Percentiles rank a stretch among this genome's conserved stretches.
These are phyloP conservation scores for Aspergillus jensenii DNA, from an alignment of 2,329 filamentous ascomycete genomes.

Conservation along the genomic window DNA sequence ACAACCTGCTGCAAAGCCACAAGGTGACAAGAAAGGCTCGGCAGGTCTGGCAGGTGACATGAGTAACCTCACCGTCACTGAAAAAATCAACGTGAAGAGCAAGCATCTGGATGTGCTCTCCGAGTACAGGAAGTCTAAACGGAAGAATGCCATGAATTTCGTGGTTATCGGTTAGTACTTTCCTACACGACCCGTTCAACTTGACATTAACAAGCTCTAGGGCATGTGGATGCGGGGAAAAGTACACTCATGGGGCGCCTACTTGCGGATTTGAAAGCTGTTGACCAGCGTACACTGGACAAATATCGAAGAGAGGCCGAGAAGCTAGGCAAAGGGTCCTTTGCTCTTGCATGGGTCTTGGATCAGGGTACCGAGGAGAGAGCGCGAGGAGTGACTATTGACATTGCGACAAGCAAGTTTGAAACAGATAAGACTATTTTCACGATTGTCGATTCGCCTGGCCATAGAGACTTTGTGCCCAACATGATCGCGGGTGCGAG, in stretches of 20 bases:
- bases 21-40: constrained; percentile 42
- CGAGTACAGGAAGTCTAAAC: constrained; percentile 72
- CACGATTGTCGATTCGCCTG: constrained; percentile 92
- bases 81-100: constrained; percentile 56
- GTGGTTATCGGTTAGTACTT: constrained; percentile 78
- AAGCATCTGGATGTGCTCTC: constrained; percentile 83
- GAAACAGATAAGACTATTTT: constrained; percentile 84
- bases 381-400: constrained; percentile 87
- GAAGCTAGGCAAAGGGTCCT: constrained; percentile 89
- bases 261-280: constrained; percentile 80
- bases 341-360: constrained; percentile 94
- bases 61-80: constrained; percentile 50
- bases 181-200: background rate
- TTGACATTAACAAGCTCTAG: constrained; percentile 45
- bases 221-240: constrained; percentile 96
- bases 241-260: constrained; percentile 97
- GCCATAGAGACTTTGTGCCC: constrained; percentile 92
- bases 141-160: constrained; percentile 83
- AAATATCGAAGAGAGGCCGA: constrained; percentile 87
- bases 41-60: constrained; percentile 49
- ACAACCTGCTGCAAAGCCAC: constrained; percentile 41
- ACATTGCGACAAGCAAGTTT: constrained; percentile 93
- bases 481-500: constrained; percentile 99
- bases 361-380: constrained; percentile 90
- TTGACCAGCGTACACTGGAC: constrained; percentile 85